These are phyloP conservation scores for Fusarium sp. DNA, from an alignment of 2,329 filamentous ascomycete species.

Conservation along the genomic window DNA sequence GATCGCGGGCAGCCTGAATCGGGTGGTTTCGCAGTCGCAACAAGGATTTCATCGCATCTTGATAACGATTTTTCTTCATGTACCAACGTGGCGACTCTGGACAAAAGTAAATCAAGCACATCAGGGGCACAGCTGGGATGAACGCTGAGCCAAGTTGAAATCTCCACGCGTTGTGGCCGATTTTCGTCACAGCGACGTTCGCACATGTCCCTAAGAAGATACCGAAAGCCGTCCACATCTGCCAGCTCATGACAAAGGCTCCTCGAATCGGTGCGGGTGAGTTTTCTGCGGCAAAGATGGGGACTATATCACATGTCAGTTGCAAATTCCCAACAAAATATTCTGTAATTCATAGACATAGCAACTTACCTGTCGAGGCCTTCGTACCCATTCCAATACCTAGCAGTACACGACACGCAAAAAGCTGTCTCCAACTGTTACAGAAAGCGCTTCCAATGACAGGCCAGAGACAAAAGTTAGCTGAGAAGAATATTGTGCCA, in stretches of 20 bases:
- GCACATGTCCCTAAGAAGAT: slow-evolving; percentile 72
- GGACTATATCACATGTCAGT: slow-evolving; percentile 64
- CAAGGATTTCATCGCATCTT: slow-evolving; percentile 69
- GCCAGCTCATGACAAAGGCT: slow-evolving; percentile 85
- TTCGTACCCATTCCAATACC: slow-evolving; percentile 85
- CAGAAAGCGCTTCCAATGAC: slow-evolving; percentile 79
- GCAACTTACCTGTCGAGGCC: slow-evolving; percentile 65
- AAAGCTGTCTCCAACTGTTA: slow-evolving; percentile 77
- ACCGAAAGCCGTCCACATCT: slow-evolving; percentile 75
- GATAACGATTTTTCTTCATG: slow-evolving; percentile 74
- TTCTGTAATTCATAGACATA: background rate
- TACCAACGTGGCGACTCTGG: slow-evolving; percentile 75
- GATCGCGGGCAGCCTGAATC: slow-evolving; percentile 70
- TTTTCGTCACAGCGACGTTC: slow-evolving; percentile 62
- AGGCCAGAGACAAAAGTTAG: slow-evolving; percentile 77
- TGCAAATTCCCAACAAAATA: background rate
- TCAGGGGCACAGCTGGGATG: slow-evolving; percentile 68
- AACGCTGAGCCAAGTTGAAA: slow-evolving; percentile 75
- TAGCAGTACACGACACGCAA: slow-evolving; percentile 77
- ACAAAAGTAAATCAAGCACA: slow-evolving; percentile 72
- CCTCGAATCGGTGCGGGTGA: slow-evolving; percentile 77
- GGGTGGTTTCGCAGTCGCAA: slow-evolving; percentile 64
- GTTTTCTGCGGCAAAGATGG: slow-evolving; percentile 82
- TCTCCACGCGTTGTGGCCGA: slow-evolving; percentile 64
- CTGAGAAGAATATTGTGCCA: slow-evolving; percentile 76